Conservation (phyloP, 2,329 filamentous ascomycete genomes). For the Rosellinia necatrix region DNA sequence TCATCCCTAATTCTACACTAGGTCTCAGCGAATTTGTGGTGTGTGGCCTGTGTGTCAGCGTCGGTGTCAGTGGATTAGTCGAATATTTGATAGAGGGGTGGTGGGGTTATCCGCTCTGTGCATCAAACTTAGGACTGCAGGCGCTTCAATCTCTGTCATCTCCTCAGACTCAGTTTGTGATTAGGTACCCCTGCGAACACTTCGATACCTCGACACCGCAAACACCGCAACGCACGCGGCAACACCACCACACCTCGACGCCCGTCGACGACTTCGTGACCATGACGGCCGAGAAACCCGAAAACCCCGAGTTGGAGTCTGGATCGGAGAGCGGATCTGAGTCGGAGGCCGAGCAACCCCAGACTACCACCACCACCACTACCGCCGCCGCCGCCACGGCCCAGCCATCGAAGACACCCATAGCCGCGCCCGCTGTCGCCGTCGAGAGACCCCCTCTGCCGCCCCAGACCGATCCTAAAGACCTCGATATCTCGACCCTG, state of each 20-base stretch:
- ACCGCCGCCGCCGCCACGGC: background rate
- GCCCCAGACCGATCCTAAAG: conserved; percentile 89
- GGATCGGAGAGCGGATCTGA: conserved; percentile 29
- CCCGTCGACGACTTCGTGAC: conserved; percentile 5
- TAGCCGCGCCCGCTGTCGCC: conserved; percentile 8
- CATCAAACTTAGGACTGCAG: conserved; percentile 16
- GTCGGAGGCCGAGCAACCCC: conserved; percentile 23
- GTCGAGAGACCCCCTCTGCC: conserved; percentile 50
- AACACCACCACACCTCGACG: background rate
- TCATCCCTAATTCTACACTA: background rate
- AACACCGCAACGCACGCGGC: background rate
- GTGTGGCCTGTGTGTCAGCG: background rate
- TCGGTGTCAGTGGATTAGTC: background rate
- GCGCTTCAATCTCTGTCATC: conserved; percentile 12
- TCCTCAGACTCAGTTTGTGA: background rate
- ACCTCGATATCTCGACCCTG: conserved; percentile 80
- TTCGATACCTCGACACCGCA: background rate
- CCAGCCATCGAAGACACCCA: conserved; percentile 8
- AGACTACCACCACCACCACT: background rate
- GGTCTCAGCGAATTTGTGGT: background rate
- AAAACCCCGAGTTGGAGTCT: conserved; percentile 24
- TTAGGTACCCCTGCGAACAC: background rate
- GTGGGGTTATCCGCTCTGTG: conserved; percentile 18
- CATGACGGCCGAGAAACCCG: conserved; percentile 29
- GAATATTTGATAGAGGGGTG: conserved; percentile 14